Evolutionary conservation across 2,329 filamentous ascomycete genomes (phyloP), one percentile per base, ranked within the genome.

Genomic region (Talaromyces sp.): DNA sequence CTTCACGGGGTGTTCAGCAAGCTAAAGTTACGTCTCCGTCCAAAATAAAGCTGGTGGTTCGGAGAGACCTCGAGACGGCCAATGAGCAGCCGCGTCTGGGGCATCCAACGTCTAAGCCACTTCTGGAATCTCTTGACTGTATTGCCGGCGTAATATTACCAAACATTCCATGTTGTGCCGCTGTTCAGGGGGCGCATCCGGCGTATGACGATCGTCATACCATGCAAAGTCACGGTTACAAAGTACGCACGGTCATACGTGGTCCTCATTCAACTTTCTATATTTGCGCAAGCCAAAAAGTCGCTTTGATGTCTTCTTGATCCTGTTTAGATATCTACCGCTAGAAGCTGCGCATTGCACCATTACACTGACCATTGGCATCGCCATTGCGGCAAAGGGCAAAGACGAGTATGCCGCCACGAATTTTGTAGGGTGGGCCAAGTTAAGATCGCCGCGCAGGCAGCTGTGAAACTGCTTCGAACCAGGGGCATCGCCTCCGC

Each of bases 41-140:
- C 50, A 54, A 54, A 54, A 54, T 54, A 54, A 54, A 54, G 48
- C 48, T 54, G 56, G 56, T 48, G 42, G 57, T 46, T 39, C 57
- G 40, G 40, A 44, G 55, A 58, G n/a, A 2, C 55, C 23, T 21
- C 28, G 28, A 14, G 16, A 35, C 8, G 23, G 58, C 58, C 58
- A 60, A 60, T 60, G 31, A 60, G 44, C 44, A 40, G 31, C 18
- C 44, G 28, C n/a, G 11, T 12, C 48, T 11, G 33, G 44, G 33
- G 42, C 58, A 54, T 54, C 35, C 48, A 16, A 61, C 18, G 50
- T 61, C 59, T 61, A 61, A 61, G 59, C 59, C 59, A 61, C 59
- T 23, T 60, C 14, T 39, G 14, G 44, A 21, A 50, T 14, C 46
- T 14, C 23, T 39, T 31, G 31, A 37, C 40, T 40, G 42, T 60